Conservation (phyloP, 2,329 filamentous ascomycete species). For the Onygenales sp. region DNA sequence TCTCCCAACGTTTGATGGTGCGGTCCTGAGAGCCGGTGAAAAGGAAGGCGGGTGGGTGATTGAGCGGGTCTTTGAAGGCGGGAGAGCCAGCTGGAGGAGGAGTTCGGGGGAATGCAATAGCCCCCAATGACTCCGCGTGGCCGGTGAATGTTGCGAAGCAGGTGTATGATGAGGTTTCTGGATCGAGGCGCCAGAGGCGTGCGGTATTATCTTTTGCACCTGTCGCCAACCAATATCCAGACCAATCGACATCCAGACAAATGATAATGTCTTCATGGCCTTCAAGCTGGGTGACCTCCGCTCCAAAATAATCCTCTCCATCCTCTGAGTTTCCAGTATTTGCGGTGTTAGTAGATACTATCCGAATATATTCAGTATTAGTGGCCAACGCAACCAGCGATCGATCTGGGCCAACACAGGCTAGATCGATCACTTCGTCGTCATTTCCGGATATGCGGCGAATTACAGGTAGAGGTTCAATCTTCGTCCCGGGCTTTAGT, state of each 20-base stretch:
- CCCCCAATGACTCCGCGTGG: constrained; percentile 87
- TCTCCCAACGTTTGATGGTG: constrained; percentile 90
- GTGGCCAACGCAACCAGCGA: constrained; percentile 84
- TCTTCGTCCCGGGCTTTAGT: constrained; percentile 31
- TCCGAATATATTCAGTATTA: constrained; percentile 84
- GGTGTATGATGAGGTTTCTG: constrained; percentile 61
- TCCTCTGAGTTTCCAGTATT: constrained; percentile 17
- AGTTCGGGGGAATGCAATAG: constrained; percentile 69
- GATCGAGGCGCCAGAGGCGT: constrained; percentile 79
- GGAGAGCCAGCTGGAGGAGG: constrained; percentile 59
- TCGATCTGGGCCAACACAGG: constrained; percentile 70
- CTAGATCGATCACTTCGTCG: constrained; percentile 93
- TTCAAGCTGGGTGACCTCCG: constrained; percentile 74
- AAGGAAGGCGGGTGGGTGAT: constrained; percentile 72
- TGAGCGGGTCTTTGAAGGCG: constrained; percentile 63
- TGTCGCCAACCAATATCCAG: constrained; percentile 90
- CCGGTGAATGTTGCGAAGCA: constrained; percentile 78
- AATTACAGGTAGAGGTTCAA: constrained; percentile 52
- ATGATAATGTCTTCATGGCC: constrained; percentile 96
- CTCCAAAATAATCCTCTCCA: constrained; percentile 62
- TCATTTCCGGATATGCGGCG: constrained; percentile 89
- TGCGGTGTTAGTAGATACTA: constrained; percentile 53
- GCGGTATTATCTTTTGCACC: constrained; percentile 96
- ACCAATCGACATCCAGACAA: constrained; percentile 90
- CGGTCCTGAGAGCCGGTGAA: constrained; percentile 91